Base-by-base conservation (phyloP, 768 basidiomycete species). In the Suillus decipiens region DNA sequence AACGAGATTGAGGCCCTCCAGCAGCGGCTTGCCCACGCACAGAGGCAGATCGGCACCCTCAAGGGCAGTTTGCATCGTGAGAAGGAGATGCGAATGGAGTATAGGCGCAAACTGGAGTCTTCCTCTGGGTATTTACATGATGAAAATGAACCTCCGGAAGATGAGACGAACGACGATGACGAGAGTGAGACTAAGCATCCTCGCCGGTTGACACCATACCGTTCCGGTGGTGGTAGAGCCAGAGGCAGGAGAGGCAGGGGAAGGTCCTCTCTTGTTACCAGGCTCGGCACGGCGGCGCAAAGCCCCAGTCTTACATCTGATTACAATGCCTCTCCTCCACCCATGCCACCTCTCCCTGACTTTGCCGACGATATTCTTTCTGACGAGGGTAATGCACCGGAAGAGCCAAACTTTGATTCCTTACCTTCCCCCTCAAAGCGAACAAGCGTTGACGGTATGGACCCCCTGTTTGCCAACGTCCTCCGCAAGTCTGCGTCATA, bases 1-100 rank as follows among this genome's bases (percentile, higher is more conserved):
- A 90, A 89, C 71, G 93, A 94, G 74, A 86, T 93, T 45, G 93
- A 95, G 69, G 85, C 87, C 0, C 77, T 95, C 15, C 89, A 93
- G 64, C 89, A 93, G 70, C 82, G 89, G 33, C 81, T 95, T 41
- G 89, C 92, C 12, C 93, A 95, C 73, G 91, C 94, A 5, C 92
- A 95, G 73, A 81, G 93, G 64, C 93, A 93, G 70, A 89, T 95
- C 70, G 84, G 81, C 65, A 93, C 93, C 17, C 84, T 95, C 64
- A 91, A 92, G 70, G 85, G 89, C 55, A 87, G 88, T 1, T 73
- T 95, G 59, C 86, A 87, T 70, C 82, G 93, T 63, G 94, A 95
- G 82, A 95, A 93, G 77, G 89, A 92, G 78, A 78, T 87, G 61
- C 85, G 89, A 39, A 84, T 93, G 71, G 88, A 89, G 60, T 85